Conservation (phyloP, 1,284 basidiomycete species). For the Pholiota adiposa region DNA sequence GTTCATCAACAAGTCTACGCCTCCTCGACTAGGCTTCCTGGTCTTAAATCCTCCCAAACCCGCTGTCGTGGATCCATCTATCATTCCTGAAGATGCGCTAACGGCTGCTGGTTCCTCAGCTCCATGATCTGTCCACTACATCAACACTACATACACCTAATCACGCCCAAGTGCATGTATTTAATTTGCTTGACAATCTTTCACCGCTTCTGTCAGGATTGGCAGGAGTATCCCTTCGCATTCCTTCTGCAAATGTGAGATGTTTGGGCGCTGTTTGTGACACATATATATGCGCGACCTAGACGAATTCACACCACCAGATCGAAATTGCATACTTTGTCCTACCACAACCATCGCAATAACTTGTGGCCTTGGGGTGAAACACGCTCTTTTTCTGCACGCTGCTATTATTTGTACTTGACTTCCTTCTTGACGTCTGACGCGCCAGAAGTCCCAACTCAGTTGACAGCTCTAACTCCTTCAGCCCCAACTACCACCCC, state of each 20-base stretch:
- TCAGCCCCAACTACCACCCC: background rate
- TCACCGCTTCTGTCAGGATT: background rate
- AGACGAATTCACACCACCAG: too few species aligned
- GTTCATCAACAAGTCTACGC: constrained; percentile 76
- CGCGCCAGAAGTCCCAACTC: background rate
- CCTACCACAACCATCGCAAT: too few species aligned
- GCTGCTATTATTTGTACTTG: too few species aligned
- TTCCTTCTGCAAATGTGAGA: background rate
- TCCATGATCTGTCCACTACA: background rate
- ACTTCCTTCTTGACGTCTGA: too few species aligned
- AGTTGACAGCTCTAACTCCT: background rate
- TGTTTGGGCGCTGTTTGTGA: background rate
- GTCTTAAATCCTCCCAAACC: constrained; percentile 50
- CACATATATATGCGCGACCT: background rate
- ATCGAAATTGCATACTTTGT: too few species aligned
- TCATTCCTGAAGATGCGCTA: constrained; percentile 11
- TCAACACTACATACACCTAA: background rate
- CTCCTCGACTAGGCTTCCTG: constrained; percentile 81
- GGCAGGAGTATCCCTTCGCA: background rate
- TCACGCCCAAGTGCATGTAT: background rate
- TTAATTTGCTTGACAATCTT: background rate
- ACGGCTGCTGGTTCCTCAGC: background rate
- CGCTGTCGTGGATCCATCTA: constrained; percentile 14
- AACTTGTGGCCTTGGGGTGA: too few species aligned
- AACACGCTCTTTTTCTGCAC: too few species aligned